Percentiles rank a stretch among this genome's conserved stretches.
Conservation (phyloP, 2,329 filamentous ascomycete species). For the Immersiporthe knoxdaviesiana region DNA sequence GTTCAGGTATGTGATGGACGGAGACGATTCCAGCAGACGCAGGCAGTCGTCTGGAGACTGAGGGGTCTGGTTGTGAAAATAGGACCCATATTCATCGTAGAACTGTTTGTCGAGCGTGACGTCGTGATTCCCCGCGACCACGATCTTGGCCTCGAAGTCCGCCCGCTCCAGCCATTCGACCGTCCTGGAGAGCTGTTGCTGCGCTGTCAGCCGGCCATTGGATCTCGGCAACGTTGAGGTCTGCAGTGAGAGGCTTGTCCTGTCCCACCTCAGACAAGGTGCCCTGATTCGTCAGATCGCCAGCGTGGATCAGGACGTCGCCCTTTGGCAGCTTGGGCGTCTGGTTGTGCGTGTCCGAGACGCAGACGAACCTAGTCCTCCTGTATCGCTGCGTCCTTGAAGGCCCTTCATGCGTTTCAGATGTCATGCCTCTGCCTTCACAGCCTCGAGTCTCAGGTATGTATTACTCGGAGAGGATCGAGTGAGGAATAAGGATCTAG, state of each 20-base stretch:
- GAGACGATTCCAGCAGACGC: constrained; percentile 55
- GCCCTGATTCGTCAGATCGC: constrained; percentile 77
- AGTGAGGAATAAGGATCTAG: neutral
- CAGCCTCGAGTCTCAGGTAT: neutral
- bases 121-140: constrained; percentile 77
- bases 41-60: constrained; percentile 60
- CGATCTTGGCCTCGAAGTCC: constrained; percentile 70
- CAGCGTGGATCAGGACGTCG: constrained; percentile 76
- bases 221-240: neutral
- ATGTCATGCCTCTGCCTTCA: constrained; percentile 15
- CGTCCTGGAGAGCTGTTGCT: constrained; percentile 56
- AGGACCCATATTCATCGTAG: constrained; percentile 54
- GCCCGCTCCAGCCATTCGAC: constrained; percentile 69
- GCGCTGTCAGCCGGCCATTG: neutral
- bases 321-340: constrained; percentile 68
- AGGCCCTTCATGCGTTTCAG: neutral
- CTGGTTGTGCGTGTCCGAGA: constrained; percentile 77
- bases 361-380: constrained; percentile 70
- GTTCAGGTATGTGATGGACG: constrained; percentile 65
- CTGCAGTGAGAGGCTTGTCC: neutral
- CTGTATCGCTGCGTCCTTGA: constrained; percentile 35
- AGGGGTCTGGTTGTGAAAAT: constrained; percentile 59
- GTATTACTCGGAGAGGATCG: neutral
- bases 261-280: constrained; percentile 53
- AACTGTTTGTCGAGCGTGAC: constrained; percentile 69